Percentiles rank a stretch among this genome's conserved stretches.
Conservation (phyloP, 352 stramenopile genomes). For the Aphanomyces invadans region DNA sequence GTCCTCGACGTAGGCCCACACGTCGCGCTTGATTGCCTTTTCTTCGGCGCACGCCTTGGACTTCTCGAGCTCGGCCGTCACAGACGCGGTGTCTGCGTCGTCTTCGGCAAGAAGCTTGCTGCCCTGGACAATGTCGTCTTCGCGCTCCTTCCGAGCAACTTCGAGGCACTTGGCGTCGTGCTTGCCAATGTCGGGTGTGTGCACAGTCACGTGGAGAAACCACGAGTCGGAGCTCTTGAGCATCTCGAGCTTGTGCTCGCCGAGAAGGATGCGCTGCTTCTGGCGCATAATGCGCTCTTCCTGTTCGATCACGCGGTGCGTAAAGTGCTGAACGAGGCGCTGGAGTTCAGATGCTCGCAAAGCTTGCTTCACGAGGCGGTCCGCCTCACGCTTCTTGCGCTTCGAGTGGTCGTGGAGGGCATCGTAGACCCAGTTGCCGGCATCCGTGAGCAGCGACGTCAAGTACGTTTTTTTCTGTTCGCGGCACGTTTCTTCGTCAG, state of each 20-base stretch:
- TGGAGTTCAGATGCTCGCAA: slow-evolving; percentile 75
- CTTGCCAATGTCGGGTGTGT: slow-evolving; percentile 64
- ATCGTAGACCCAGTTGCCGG: slow-evolving; percentile 79
- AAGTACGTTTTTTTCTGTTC: slow-evolving; percentile 85
- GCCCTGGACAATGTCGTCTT: slow-evolving; percentile 71
- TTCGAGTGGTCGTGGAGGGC: slow-evolving; percentile 76
- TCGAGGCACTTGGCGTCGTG: slow-evolving; percentile 82
- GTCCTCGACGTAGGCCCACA: slow-evolving; percentile 78
- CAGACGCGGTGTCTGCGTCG: slow-evolving; percentile 62
- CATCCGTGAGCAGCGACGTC: slow-evolving; percentile 79
- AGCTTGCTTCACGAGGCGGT: slow-evolving; percentile 77
- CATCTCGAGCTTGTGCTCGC: slow-evolving; percentile 87
- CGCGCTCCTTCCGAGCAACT: slow-evolving; percentile 46
- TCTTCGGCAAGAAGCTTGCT: slow-evolving; percentile 79
- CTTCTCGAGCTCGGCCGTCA: slow-evolving; percentile 51
- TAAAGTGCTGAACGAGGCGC: slow-evolving; percentile 85
- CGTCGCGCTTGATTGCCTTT: slow-evolving; percentile 77
- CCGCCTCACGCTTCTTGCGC: slow-evolving; percentile 81
- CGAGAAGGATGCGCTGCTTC: slow-evolving; percentile 84
- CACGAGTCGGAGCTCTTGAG: slow-evolving; percentile 85
- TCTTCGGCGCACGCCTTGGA: slow-evolving; percentile 60
- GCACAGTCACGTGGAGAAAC: slow-evolving; percentile 81
- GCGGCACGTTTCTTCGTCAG: slow-evolving; percentile 75
- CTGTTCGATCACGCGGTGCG: slow-evolving; percentile 83
- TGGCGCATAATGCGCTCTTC: slow-evolving; percentile 86